Evolutionary conservation across 306 rosid genomes (phyloP), one percentile per base, ranked within the genome.

Genomic region (Trifolium repens): DNA sequence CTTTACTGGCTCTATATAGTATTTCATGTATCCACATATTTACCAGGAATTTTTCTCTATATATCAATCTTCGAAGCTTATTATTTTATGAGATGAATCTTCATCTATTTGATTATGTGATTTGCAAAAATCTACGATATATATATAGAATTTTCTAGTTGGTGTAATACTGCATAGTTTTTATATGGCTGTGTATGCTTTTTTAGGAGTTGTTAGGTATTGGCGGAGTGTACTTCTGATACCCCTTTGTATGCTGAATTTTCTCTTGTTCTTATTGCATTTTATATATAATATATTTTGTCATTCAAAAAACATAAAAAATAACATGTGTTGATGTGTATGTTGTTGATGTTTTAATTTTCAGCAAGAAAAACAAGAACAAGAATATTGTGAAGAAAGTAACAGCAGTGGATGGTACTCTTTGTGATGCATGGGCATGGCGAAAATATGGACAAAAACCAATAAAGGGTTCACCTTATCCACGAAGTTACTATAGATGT

Each of bases 361-460:
- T 61, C 67, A 83, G 91, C 81, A 88, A 88, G 89, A 94, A 89
- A 84, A 92, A 54, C 12, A 77, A 84, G 79, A 86, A 69, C 63
- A 88, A 89, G 69, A 89, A 81, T 50, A 87, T 82, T 54, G 88
- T 90, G 85, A 87, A 89, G 83, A 71, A 90, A 72, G 93, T 90
- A 19, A 81, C 27, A 72, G 90, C 61, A 15, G 47, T 75, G 26
- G 89, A 88, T 54, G 87, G 86, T 14, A 46, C 13, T 13, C 37
- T 85, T 0, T 62, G 84, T 10, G 99, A 94, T 52, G 69, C 82
- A 69, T 92, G 99, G 99, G 91, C 96, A 44, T 94, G 99, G 99
- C 76, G 99, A 12, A 94, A 94, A 82, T 94, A 94, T 54, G 99
- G 99, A 52, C 99, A 94, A 70, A 94, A 94, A 77, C 97, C 99